These are phyloP conservation scores for Panaeolus cyanescens DNA, from an alignment of 768 basidiomycete genomes.

Conservation along the genomic window DNA sequence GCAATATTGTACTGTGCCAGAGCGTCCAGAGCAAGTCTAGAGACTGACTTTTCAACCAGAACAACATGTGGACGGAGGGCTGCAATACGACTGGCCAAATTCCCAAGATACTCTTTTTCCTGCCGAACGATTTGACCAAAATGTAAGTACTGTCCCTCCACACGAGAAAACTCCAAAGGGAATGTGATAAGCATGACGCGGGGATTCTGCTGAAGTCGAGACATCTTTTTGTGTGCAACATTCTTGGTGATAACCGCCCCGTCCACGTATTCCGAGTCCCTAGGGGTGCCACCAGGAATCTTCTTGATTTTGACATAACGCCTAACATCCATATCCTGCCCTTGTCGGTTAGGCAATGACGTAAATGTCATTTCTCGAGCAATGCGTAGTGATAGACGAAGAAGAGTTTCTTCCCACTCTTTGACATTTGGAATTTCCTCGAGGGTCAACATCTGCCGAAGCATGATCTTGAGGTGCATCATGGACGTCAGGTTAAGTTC, in stretches of 20 bases:
- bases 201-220: conserved; percentile 77
- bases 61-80: conserved; percentile 91
- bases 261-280: conserved; percentile 95
- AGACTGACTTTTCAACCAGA: conserved; percentile 89
- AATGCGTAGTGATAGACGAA: conserved; percentile 81
- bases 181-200: conserved; percentile 97
- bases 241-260: conserved; percentile 98
- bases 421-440: conserved; percentile 80
- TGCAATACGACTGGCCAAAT: conserved; percentile 87
- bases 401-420: conserved; percentile 88
- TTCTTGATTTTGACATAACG: conserved; percentile 98
- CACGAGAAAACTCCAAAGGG: conserved; percentile 90
- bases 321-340: conserved; percentile 93
- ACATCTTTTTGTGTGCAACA: conserved; percentile 95
- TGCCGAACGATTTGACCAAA: conserved; percentile 90
- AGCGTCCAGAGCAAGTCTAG: conserved; percentile 85
- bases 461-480: conserved; percentile 86
- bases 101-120: conserved; percentile 90
- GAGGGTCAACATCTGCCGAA: conserved; percentile 85
- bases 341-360: conserved; percentile 66
- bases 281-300: conserved; percentile 90
- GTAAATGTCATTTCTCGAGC: conserved; percentile 86
- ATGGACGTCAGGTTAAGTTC: conserved; percentile 86
- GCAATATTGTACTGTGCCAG: conserved; percentile 85
- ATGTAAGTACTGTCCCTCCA: conserved; percentile 91